phyloP scores from a whole-genome alignment of 805 yeast species.

The Candida andamanensis region DNA sequence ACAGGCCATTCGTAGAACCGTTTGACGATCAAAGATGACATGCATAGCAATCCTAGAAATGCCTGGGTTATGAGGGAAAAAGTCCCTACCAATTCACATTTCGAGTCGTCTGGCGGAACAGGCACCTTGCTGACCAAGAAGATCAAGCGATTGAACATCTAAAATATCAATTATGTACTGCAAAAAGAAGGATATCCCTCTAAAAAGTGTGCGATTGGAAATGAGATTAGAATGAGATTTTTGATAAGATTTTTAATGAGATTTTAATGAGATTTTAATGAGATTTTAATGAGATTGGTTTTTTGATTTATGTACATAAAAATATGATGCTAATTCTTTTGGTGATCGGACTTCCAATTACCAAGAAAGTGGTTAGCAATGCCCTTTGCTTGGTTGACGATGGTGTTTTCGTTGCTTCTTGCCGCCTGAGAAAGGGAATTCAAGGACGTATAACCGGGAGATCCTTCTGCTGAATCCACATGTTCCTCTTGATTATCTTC shows the following conservation, averaged over 20 bases:
- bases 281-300: slow-evolving; percentile 1
- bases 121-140: too few species aligned
- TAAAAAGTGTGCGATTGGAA: too few species aligned
- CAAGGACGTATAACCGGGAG: slow-evolving; percentile 24
- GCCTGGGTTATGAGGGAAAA: slow-evolving; percentile 77
- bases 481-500: slow-evolving; percentile 14
- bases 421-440: slow-evolving; percentile 50
- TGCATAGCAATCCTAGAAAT: slow-evolving; percentile 68
- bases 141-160: too few species aligned
- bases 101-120: too few species aligned
- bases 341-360: slow-evolving; percentile 7
- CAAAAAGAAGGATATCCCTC: too few species aligned
- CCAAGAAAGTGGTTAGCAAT: slow-evolving; percentile 30
- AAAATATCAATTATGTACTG: too few species aligned
- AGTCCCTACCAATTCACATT: slow-evolving; percentile 64
- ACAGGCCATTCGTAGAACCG: slow-evolving; percentile 73
- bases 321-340: background rate
- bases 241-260: slow-evolving; percentile 2
- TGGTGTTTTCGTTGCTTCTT: slow-evolving; percentile 24
- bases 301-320: background rate
- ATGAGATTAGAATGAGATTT: too few species aligned
- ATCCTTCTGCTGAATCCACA: slow-evolving; percentile 4
- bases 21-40: slow-evolving; percentile 69
- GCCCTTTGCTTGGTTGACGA: slow-evolving; percentile 35
- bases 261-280: background rate